Evolutionary conservation across 2,329 filamentous ascomycete genomes (phyloP).

Genomic region (Pyrenochaeta sp.): DNA sequence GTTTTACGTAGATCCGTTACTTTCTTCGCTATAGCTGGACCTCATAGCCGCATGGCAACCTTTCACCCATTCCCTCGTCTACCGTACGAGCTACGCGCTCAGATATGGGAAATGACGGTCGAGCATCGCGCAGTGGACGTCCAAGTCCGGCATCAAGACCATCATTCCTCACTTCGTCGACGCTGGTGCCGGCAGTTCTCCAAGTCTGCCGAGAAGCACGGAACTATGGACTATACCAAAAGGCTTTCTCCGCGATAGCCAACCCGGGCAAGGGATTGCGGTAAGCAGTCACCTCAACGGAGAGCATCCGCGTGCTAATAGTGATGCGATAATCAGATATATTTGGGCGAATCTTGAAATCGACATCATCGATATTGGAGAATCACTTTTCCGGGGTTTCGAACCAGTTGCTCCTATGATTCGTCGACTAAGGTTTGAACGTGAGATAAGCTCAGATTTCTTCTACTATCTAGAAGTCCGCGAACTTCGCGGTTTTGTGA

Average conservation of each 20-base stretch:
- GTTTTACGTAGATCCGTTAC: no score
- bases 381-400: background rate
- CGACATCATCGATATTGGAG: conserved; percentile 11
- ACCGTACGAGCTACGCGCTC: conserved; percentile 11
- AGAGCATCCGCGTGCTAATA: background rate
- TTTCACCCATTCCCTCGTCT: conserved; percentile 18
- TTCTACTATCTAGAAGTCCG: conserved; percentile 1
- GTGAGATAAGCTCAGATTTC: background rate
- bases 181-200: conserved; percentile 9
- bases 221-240: conserved; percentile 15
- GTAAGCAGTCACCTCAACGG: background rate
- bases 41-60: conserved; percentile 2
- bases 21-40: no score
- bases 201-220: conserved; percentile 16
- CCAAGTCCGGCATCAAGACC: no score
- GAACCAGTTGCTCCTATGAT: conserved; percentile 6
- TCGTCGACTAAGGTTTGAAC: conserved; percentile 8
- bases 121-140: conserved; percentile 9
- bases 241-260: background rate
- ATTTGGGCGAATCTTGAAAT: conserved; percentile 12
- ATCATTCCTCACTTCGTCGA: conserved; percentile 6
- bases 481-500: conserved; percentile 5
- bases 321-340: conserved; percentile 1
- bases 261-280: background rate
- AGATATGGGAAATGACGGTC: conserved; percentile 17